Evolutionary conservation across 768 basidiomycete genomes (phyloP).

Genomic region (Lactarius indigo): DNA sequence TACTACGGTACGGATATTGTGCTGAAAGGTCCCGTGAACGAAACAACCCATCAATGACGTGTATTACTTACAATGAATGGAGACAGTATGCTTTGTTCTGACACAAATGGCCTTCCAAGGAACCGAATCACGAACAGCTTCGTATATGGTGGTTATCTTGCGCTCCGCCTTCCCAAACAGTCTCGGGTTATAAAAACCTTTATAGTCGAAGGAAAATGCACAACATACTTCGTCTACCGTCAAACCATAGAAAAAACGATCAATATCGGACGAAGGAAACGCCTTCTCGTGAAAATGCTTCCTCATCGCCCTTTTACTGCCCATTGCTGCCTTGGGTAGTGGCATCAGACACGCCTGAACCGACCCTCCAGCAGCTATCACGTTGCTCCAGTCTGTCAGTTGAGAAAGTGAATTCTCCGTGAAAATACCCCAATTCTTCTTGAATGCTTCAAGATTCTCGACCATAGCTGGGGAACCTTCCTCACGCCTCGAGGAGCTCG

Average conservation of each 20-base stretch:
- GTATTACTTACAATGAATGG: slow-evolving; percentile 50
- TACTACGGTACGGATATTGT: slow-evolving; percentile 62
- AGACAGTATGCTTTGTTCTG: slow-evolving; percentile 61
- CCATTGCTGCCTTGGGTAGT: slow-evolving; percentile 45
- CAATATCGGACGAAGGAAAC: slow-evolving; percentile 60
- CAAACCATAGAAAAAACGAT: slow-evolving; percentile 60
- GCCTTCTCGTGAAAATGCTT: slow-evolving; percentile 53
- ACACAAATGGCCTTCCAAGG: slow-evolving; percentile 69
- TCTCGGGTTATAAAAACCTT: neutral
- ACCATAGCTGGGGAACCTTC: too few relatives aligned
- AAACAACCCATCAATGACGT: neutral
- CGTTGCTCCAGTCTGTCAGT: slow-evolving; percentile 58
- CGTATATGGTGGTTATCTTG: slow-evolving; percentile 57
- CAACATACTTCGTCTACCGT: slow-evolving; percentile 46
- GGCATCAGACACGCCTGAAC: slow-evolving; percentile 57
- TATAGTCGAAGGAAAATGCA: neutral
- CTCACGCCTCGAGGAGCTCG: slow-evolving; percentile 41
- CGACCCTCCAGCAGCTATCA: slow-evolving; percentile 62
- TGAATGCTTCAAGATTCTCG: slow-evolving; percentile 51
- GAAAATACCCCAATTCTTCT: slow-evolving; percentile 61
- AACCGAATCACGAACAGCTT: slow-evolving; percentile 60
- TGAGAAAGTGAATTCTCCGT: slow-evolving; percentile 60
- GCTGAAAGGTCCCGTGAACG: slow-evolving; percentile 33
- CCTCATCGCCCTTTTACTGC: slow-evolving; percentile 52
- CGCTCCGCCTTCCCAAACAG: slow-evolving; percentile 44